Conservation (phyloP, 495 filamentous ascomycete genomes). For the Astrocystis sublimbata region DNA sequence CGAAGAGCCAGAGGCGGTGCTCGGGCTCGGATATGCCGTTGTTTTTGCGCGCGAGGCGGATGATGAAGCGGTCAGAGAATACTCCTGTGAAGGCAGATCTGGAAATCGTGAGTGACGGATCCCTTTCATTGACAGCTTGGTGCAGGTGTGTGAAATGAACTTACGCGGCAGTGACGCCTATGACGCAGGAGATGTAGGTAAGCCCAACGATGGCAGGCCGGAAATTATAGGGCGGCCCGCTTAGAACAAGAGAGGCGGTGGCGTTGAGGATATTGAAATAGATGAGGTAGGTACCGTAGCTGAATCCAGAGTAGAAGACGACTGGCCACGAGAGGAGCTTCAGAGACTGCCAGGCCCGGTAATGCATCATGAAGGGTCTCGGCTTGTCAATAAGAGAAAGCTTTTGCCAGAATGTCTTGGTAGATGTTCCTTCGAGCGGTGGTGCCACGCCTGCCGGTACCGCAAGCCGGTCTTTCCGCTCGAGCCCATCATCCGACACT, state of each 20-base stretch:
- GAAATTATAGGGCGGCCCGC: slow-evolving; percentile 57
- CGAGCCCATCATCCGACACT: slow-evolving; percentile 13
- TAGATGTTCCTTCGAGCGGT: slow-evolving; percentile 34
- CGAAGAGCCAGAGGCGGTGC: slow-evolving; percentile 64
- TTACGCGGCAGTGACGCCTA: slow-evolving; percentile 56
- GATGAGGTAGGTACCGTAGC: slow-evolving; percentile 63
- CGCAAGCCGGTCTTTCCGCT: slow-evolving; percentile 1
- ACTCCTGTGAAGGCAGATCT: slow-evolving; percentile 31
- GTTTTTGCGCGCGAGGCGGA: slow-evolving; percentile 61
- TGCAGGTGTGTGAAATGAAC: slow-evolving; percentile 14
- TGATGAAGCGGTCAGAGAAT: slow-evolving; percentile 61
- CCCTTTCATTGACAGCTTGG: neutral
- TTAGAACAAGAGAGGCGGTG: slow-evolving; percentile 62
- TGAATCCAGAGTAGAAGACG: slow-evolving; percentile 67
- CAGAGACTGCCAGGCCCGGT: slow-evolving; percentile 35
- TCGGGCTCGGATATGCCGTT: slow-evolving; percentile 64
- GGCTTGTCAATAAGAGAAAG: slow-evolving; percentile 53
- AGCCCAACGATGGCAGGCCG: slow-evolving; percentile 63
- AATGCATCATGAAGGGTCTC: slow-evolving; percentile 54
- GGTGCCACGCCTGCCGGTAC: slow-evolving; percentile 11
- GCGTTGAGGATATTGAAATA: slow-evolving; percentile 70
- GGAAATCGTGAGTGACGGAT: neutral
- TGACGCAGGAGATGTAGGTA: slow-evolving; percentile 58
- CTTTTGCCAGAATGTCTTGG: slow-evolving; percentile 56
- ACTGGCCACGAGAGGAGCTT: slow-evolving; percentile 60